Percentiles rank a stretch among this genome's conserved stretches.
phyloP scores from a whole-genome alignment of 768 basidiomycete species.

The Tulasnella sp. region DNA sequence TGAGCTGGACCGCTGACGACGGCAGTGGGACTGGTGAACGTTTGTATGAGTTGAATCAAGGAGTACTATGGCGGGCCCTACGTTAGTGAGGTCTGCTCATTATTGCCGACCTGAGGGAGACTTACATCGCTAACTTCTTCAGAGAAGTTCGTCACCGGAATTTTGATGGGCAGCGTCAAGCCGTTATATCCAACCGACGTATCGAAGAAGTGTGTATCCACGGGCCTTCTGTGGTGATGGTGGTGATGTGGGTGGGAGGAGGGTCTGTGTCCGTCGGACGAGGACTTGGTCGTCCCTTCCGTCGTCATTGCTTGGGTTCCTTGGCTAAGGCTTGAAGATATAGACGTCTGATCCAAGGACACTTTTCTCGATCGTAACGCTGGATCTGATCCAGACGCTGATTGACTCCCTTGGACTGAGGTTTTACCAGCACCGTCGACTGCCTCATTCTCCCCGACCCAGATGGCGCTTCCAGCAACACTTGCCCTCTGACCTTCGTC shows the following conservation, averaged over 20 bases:
- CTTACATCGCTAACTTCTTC: conserved; percentile 96
- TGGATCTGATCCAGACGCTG: conserved; percentile 5
- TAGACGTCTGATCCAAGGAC: conserved; percentile 22
- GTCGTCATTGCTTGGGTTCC: conserved; percentile 8
- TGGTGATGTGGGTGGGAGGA: conserved; percentile 47
- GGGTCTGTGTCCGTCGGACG: conserved; percentile 1
- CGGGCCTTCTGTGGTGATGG: conserved; percentile 45
- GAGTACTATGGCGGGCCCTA: conserved; percentile 64
- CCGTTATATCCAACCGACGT: conserved; percentile 80
- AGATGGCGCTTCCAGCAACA: conserved; percentile 17
- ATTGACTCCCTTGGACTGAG: not conserved
- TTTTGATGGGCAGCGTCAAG: conserved; percentile 77
- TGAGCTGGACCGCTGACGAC: conserved; percentile 71
- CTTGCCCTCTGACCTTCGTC: not conserved
- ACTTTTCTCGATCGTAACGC: conserved; percentile 5
- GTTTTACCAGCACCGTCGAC: not conserved
- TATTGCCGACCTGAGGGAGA: conserved; percentile 33
- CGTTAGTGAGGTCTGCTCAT: not conserved
- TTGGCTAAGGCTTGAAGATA: conserved; percentile 16
- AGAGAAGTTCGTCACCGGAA: conserved; percentile 83
- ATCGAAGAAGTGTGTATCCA: conserved; percentile 96
- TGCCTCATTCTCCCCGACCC: conserved; percentile 20
- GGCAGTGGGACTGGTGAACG: conserved; percentile 61
- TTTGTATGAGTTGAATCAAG: conserved; percentile 81
- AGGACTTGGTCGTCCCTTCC: not conserved